A percentile compares a stretch with the other conserved stretches of the same genome.
Evolutionary conservation across 139 green algal genomes (phyloP).

Genomic region (Nannochloris sp.): DNA sequence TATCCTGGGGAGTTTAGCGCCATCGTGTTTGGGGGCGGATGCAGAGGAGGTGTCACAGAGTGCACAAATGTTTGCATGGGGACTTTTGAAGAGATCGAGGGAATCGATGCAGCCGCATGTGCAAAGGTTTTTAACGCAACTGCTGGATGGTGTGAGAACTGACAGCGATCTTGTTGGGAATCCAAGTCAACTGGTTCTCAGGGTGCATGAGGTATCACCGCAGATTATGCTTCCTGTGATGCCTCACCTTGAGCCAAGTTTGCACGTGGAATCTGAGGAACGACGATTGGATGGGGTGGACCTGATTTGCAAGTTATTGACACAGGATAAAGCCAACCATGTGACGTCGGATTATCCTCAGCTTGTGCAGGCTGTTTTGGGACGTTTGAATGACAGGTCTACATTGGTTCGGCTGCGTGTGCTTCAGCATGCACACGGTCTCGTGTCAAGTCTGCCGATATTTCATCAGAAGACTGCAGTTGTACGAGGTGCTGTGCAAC

Average conservation of each 20-base stretch:
- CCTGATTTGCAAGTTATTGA: slow-evolving; percentile 49
- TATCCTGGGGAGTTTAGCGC: slow-evolving; percentile 46
- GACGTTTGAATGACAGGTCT: slow-evolving; percentile 18
- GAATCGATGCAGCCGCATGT: slow-evolving; percentile 34
- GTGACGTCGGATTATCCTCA: slow-evolving; percentile 33
- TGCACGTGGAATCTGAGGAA: slow-evolving; percentile 42
- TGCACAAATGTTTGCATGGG: slow-evolving; percentile 23
- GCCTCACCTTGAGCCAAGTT: slow-evolving; percentile 44
- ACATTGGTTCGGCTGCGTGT: slow-evolving; percentile 30
- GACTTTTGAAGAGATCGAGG: slow-evolving; percentile 42
- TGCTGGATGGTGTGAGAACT: slow-evolving; percentile 29
- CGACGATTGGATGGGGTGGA: slow-evolving; percentile 34
- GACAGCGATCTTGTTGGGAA: slow-evolving; percentile 35
- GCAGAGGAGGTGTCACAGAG: slow-evolving; percentile 2
- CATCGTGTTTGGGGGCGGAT: slow-evolving; percentile 16
- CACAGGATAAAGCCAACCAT: slow-evolving; percentile 17
- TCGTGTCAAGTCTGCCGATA: neutral
- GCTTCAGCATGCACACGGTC: slow-evolving; percentile 18
- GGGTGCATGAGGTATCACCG: slow-evolving; percentile 49
- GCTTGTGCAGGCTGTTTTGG: slow-evolving; percentile 35
- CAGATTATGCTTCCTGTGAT: slow-evolving; percentile 63
- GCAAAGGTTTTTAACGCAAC: slow-evolving; percentile 38
- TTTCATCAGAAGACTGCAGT: slow-evolving; percentile 3
- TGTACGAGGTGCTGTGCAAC: slow-evolving; percentile 12
- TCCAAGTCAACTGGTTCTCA: slow-evolving; percentile 37